These are phyloP conservation scores for Mycena epipterygia DNA, from an alignment of 768 basidiomycete species.

Conservation along the genomic window DNA sequence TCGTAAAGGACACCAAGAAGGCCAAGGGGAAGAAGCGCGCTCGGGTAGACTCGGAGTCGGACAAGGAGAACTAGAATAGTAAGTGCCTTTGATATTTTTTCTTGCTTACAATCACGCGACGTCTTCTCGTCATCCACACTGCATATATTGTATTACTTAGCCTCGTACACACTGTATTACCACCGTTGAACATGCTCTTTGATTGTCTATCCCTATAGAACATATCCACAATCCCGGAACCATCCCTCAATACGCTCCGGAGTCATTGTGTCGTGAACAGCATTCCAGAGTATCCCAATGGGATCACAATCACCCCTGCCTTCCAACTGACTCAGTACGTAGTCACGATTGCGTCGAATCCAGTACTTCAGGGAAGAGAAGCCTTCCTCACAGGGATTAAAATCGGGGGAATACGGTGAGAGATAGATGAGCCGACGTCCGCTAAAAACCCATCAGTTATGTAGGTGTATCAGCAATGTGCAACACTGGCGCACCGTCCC, in stretches of 20 bases:
- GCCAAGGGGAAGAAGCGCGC: slow-evolving; percentile 9
- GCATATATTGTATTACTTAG: too few relatives aligned
- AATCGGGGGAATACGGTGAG: slow-evolving; percentile 50
- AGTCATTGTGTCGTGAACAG: slow-evolving; percentile 38
- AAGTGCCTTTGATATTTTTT: neutral
- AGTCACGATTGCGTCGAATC: slow-evolving; percentile 33
- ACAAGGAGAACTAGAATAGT: slow-evolving; percentile 4
- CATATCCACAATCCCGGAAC: slow-evolving; percentile 43
- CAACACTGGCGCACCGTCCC: slow-evolving; percentile 18
- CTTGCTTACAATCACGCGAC: too few relatives aligned
- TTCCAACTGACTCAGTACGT: slow-evolving; percentile 26
- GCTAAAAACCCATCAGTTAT: too few relatives aligned
- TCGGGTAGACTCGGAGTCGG: neutral
- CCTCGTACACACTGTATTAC: slow-evolving; percentile 14
- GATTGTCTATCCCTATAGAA: neutral
- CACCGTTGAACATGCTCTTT: slow-evolving; percentile 7
- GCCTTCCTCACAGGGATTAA: slow-evolving; percentile 48
- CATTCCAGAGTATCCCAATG: slow-evolving; percentile 34
- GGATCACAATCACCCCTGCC: too few relatives aligned
- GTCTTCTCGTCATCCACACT: too few relatives aligned
- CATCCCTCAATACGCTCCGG: slow-evolving; percentile 36
- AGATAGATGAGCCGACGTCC: slow-evolving; percentile 42
- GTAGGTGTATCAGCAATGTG: slow-evolving; percentile 1
- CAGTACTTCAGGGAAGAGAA: slow-evolving; percentile 45
- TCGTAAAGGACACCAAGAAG: neutral